A percentile compares a stretch with the other conserved stretches of the same genome.
These are phyloP conservation scores for Mycena indigotica DNA, from an alignment of 768 basidiomycete species.

Conservation along the genomic window DNA sequence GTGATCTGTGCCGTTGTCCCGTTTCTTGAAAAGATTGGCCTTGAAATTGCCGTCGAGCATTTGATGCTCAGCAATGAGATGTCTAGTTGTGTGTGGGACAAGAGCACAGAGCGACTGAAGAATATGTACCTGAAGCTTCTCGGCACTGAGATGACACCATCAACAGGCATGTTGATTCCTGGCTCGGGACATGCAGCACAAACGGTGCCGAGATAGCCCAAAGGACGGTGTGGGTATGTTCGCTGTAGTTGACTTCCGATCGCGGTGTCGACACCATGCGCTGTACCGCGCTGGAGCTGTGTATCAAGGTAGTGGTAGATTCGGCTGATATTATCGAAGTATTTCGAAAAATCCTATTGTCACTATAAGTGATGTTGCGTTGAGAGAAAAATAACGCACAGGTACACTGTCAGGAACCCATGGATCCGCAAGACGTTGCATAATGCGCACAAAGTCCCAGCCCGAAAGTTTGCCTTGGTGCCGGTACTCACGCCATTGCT, in stretches of 20 bases:
- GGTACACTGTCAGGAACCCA: background rate
- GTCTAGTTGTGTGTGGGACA: background rate
- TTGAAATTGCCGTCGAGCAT: slow-evolving; percentile 5
- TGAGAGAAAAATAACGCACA: background rate
- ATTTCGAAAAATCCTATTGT: background rate
- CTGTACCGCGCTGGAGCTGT: background rate
- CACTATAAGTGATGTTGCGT: too few relatives aligned
- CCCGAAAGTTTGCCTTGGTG: background rate
- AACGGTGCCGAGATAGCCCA: background rate
- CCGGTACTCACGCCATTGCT: background rate
- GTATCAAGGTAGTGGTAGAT: background rate
- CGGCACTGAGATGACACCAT: background rate
- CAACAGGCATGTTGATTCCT: background rate
- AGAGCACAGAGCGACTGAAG: background rate
- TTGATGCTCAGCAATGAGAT: background rate
- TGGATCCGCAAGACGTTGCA: background rate
- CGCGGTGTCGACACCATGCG: background rate
- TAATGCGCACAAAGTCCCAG: background rate
- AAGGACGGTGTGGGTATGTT: background rate
- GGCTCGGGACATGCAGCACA: background rate
- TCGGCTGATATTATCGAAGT: background rate
- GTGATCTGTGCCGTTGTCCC: slow-evolving; percentile 2
- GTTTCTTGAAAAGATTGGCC: slow-evolving; percentile 5
- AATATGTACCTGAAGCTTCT: background rate
- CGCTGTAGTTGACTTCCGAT: background rate